A percentile compares a stretch with the other conserved stretches of the same genome.
Conservation (phyloP, 192 early-diverging fungal species). For the Spinellus fusiger region DNA sequence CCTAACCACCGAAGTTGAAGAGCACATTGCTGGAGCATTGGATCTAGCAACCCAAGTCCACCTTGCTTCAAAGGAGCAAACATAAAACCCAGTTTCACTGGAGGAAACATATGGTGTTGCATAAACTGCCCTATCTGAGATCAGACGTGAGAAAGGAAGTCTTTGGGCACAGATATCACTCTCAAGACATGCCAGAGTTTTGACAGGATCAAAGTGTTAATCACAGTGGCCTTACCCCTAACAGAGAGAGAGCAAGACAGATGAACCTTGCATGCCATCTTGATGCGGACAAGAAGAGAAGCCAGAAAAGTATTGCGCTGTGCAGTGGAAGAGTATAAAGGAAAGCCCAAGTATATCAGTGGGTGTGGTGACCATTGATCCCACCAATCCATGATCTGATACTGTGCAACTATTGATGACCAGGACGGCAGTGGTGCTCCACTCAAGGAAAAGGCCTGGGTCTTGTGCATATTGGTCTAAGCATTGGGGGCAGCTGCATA, state of each 20-base stretch:
- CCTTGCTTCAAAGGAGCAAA: neutral
- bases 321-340: slow-evolving; percentile 3
- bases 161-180: neutral
- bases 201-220: slow-evolving; percentile 10
- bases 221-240: slow-evolving; percentile 1
- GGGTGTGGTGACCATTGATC: neutral
- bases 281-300: neutral
- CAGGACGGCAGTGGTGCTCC: neutral
- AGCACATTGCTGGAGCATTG: neutral
- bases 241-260: slow-evolving; percentile 1
- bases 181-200: slow-evolving; percentile 13
- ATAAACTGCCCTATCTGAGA: neutral
- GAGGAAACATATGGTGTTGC: neutral
- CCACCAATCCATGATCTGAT: neutral
- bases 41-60: neutral
- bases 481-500: slow-evolving; percentile 17
- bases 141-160: neutral
- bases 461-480: slow-evolving; percentile 23
- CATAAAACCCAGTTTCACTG: neutral
- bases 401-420: neutral
- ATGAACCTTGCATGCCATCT: neutral
- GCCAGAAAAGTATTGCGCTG: neutral
- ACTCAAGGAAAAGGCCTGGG: slow-evolving; percentile 10
- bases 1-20: neutral
- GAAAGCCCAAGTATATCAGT: slow-evolving; percentile 4